phyloP scores from a whole-genome alignment of 164 flowering plant species.

The Liquidambar formosana region DNA sequence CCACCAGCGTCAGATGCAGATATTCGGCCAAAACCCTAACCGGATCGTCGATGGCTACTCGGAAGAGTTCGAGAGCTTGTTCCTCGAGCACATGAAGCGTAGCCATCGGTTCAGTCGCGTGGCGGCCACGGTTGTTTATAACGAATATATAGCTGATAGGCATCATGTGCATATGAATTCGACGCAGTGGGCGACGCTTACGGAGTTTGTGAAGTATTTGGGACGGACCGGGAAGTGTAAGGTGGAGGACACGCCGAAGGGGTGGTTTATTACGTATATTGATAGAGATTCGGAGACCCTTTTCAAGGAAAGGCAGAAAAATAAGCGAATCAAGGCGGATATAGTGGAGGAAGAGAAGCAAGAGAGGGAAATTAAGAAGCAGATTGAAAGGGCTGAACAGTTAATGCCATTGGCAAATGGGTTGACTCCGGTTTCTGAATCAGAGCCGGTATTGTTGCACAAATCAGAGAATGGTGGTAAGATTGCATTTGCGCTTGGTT shows the following conservation, averaged over 20 bases:
- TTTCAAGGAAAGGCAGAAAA: conserved; percentile 75
- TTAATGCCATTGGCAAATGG: conserved; percentile 20
- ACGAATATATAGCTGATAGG: conserved; percentile 82
- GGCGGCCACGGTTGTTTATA: conserved; percentile 93
- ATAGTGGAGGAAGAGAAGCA: conserved; percentile 84
- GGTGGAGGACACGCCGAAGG: conserved; percentile 91
- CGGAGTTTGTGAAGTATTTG: conserved; percentile 82
- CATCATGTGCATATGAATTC: conserved; percentile 94
- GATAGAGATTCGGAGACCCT: conserved; percentile 82
- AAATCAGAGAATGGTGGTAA: conserved; percentile 48
- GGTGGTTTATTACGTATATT: conserved; percentile 91
- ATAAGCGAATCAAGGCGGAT: conserved; percentile 67
- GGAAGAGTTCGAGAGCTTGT: conserved; percentile 70
- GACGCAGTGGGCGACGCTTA: conserved; percentile 87
- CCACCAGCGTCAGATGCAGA: conserved; percentile 93
- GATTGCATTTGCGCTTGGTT: conserved; percentile 60
- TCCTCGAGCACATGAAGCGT: conserved; percentile 83
- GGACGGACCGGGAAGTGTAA: conserved; percentile 83
- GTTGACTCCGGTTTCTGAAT: conserved; percentile 9
- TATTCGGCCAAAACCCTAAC: conserved; percentile 84
- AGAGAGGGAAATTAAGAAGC: conserved; percentile 71
- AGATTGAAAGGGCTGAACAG: conserved; percentile 78
- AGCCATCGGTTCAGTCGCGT: conserved; percentile 84
- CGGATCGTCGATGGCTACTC: conserved; percentile 76
- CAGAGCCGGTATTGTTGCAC: conserved; percentile 18